Conservation (phyloP, 164 flowering plant species). For the Macadamia integrifolia region DNA sequence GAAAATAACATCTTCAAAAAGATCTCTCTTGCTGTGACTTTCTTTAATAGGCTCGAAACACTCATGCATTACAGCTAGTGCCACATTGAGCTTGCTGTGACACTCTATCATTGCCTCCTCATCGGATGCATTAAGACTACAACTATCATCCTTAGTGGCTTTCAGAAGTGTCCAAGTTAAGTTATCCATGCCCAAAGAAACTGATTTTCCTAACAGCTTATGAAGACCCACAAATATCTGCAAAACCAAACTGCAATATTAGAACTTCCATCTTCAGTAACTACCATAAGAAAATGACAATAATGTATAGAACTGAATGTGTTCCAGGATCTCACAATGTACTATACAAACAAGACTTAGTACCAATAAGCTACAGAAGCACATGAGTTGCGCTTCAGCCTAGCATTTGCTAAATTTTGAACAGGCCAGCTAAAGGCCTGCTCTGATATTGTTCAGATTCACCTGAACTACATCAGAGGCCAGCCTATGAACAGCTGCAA, state of each 20-base stretch:
- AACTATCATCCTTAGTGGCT: conserved; percentile 18
- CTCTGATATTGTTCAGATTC: too few species aligned
- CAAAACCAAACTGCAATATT: conserved; percentile 11
- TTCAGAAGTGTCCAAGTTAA: conserved; percentile 68
- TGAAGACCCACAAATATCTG: conserved; percentile 60
- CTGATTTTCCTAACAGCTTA: conserved; percentile 42
- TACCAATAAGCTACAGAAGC: neutral
- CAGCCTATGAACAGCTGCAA: too few species aligned
- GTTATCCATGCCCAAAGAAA: conserved; percentile 40
- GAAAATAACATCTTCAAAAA: conserved; percentile 70
- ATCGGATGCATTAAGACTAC: conserved; percentile 16
- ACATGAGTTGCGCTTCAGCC: too few species aligned
- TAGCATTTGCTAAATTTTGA: too few species aligned
- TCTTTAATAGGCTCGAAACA: conserved; percentile 73
- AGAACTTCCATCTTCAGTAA: neutral
- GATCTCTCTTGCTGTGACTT: conserved; percentile 46
- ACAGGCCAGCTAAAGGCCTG: too few species aligned
- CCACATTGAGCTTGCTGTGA: conserved; percentile 63
- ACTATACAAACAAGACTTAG: neutral
- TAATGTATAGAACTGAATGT: neutral
- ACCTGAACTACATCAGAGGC: too few species aligned
- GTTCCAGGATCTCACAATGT: neutral
- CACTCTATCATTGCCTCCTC: conserved; percentile 31
- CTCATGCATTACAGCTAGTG: conserved; percentile 77
- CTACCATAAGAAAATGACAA: too few species aligned